Evolutionary conservation across 2,329 filamentous ascomycete genomes (phyloP), one percentile per base, ranked within the genome.

Genomic region (Pseudocercospora ulei): DNA sequence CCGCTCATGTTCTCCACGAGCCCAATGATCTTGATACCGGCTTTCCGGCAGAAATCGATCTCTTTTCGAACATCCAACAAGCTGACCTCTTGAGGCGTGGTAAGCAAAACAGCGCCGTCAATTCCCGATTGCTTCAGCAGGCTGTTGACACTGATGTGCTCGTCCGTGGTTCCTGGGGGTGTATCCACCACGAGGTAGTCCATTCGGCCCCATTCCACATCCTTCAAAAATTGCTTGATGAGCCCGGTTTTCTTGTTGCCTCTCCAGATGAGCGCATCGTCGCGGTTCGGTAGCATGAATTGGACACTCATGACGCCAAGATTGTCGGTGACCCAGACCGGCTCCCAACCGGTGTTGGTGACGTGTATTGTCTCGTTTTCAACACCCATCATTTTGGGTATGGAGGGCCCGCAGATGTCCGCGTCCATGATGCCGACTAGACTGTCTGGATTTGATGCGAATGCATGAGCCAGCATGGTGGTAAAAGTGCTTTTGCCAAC

Each of bases 381-480:
- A 1, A 95, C 88, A 20, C 90, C 90, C 79, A 98, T 87, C 88
- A 98, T 96, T 67, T 95, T 95, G 12, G 90, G 90, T 55, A 98
- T 95, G 48, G 78, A 85, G 0, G 90, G 90, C 0, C 90, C 90
- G 64, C 86, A 95, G 47, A 98, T 94, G 62, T 98, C 90, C 4
- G 90, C 92, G 63, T 98, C 90, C 85, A 96, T 95, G 53, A 98
- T 80, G 12, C 88, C 90, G 17, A 98, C 83, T 1, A 76, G 84
- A 40, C 69, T 80, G 29, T 80, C 75, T 0, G 80, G 76, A 60
- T 92, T 84, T 8, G 76, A 75, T 1, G 90, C 84, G 54, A 98
- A 92, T 1, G 83, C 87, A 59, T 94, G 85, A 2, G 83, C 82
- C 11, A 96, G 75, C 54, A 96, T 75, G 1, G 78, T 81, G 2